Evolutionary conservation across 2,329 filamentous ascomycete genomes (phyloP).

Genomic region (Cryphonectria naterciae): DNA sequence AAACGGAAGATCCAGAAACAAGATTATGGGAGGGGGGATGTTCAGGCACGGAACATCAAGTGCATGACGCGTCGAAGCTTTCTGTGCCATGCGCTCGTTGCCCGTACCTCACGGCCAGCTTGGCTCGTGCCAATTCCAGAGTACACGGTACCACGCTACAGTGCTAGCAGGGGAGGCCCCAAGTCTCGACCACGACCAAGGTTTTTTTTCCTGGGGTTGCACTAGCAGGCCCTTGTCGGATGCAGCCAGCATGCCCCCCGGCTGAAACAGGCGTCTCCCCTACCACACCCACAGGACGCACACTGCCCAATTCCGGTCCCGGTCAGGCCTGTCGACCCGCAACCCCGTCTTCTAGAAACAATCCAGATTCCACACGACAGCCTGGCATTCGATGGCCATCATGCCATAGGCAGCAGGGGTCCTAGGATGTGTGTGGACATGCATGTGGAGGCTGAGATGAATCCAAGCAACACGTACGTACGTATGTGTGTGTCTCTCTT

Average conservation of each 20-base stretch:
- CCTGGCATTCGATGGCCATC: slow-evolving; percentile 8
- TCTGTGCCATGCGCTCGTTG: slow-evolving; percentile 31
- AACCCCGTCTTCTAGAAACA: slow-evolving; percentile 47
- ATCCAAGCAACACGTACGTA: background rate
- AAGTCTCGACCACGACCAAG: slow-evolving; percentile 25
- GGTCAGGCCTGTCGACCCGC: slow-evolving; percentile 50
- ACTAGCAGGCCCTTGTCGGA: slow-evolving; percentile 42
- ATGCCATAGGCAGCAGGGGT: slow-evolving; percentile 13
- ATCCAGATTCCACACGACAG: slow-evolving; percentile 35
- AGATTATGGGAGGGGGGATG: background rate
- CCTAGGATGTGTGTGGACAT: background rate
- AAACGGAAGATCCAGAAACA: slow-evolving; percentile 21
- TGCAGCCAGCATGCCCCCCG: slow-evolving; percentile 43
- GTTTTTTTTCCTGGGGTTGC: slow-evolving; percentile 29
- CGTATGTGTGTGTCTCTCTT: no score
- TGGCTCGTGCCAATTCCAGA: slow-evolving; percentile 22
- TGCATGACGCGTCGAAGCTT: slow-evolving; percentile 29
- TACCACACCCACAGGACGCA: slow-evolving; percentile 49
- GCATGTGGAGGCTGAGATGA: background rate
- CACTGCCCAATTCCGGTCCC: slow-evolving; percentile 44
- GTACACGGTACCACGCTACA: slow-evolving; percentile 2
- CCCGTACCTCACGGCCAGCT: slow-evolving; percentile 31
- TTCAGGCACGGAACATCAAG: slow-evolving; percentile 17
- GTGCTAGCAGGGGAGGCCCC: slow-evolving; percentile 17
- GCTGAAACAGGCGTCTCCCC: slow-evolving; percentile 58